Conservation (phyloP, 2,329 filamentous ascomycete species). For the Colletotrichum cuscutae region DNA sequence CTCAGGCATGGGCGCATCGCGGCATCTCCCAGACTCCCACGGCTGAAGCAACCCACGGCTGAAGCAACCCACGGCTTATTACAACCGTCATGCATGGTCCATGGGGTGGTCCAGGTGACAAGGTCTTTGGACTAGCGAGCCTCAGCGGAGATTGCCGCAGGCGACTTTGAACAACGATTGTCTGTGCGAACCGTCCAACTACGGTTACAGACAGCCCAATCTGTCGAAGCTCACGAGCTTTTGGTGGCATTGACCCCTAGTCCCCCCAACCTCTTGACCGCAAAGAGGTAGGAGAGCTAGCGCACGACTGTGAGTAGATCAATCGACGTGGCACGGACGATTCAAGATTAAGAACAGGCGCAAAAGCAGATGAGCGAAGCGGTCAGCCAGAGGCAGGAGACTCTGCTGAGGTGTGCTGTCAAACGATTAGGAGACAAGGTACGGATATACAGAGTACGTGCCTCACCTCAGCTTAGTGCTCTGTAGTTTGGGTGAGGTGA, state of each 20-base stretch:
- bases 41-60: conserved; percentile 11
- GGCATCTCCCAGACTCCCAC: conserved; percentile 13
- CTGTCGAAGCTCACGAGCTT: conserved; percentile 21
- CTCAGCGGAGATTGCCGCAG: conserved; percentile 33
- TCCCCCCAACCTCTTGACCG: neutral
- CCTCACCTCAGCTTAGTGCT: neutral
- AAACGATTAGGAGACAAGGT: neutral
- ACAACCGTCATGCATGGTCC: conserved; percentile 25
- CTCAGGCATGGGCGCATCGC: conserved; percentile 24
- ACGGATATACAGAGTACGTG: neutral
- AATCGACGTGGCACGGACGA: neutral
- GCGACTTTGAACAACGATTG: conserved; percentile 17
- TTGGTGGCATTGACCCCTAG: conserved; percentile 21
- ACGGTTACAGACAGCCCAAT: conserved; percentile 19
- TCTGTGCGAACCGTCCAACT: conserved; percentile 27
- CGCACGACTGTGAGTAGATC: neutral
- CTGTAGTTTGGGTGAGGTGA: neutral
- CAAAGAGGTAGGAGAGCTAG: neutral
- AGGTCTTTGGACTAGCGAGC: conserved; percentile 9
- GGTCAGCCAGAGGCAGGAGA: conserved; percentile 15
- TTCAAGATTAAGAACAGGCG: neutral
- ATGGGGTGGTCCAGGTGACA: conserved; percentile 5
- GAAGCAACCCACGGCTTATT: conserved; percentile 19
- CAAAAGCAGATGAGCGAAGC: neutral
- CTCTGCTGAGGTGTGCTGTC: neutral